Percentiles rank a stretch among this genome's conserved stretches.
phyloP scores from a whole-genome alignment of 148 eudicot genomes.

The Talinum fruticosum region DNA sequence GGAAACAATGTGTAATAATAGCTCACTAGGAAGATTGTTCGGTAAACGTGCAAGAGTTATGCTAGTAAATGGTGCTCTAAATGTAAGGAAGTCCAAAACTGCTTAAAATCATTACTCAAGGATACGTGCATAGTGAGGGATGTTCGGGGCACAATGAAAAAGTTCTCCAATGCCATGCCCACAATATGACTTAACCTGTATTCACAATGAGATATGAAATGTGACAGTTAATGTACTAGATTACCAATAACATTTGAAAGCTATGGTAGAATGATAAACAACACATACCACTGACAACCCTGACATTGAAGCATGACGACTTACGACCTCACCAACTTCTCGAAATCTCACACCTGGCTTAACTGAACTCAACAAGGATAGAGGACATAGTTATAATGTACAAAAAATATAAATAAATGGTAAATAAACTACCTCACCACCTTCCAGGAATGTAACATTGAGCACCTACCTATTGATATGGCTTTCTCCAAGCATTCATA shows the following conservation, averaged over 20 bases:
- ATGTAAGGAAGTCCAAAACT: background rate
- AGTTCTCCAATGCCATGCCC: conserved; percentile 99
- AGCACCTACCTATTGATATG: conserved; percentile 67
- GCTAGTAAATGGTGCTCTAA: background rate
- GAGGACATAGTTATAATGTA: background rate
- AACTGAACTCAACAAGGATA: conserved; percentile 39
- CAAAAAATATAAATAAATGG: background rate
- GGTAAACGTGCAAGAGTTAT: background rate
- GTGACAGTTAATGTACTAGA: background rate
- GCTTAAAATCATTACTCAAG: conserved; percentile 26
- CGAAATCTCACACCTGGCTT: conserved; percentile 96
- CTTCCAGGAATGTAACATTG: too few species aligned
- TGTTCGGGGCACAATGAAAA: conserved; percentile 98
- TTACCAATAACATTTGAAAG: background rate
- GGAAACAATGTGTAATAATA: conserved; percentile 24
- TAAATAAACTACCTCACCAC: too few species aligned
- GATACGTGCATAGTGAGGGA: conserved; percentile 98
- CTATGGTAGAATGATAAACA: background rate
- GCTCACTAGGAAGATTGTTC: background rate
- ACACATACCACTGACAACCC: conserved; percentile 86
- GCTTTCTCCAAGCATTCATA: conserved; percentile 99
- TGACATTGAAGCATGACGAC: conserved; percentile 91
- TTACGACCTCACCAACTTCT: conserved; percentile 90
- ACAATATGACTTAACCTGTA: conserved; percentile 82
- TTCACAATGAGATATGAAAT: conserved; percentile 15